These are phyloP conservation scores for Fusarium albosuccineum DNA, from an alignment of 2,329 filamentous ascomycete species.

Conservation along the genomic window DNA sequence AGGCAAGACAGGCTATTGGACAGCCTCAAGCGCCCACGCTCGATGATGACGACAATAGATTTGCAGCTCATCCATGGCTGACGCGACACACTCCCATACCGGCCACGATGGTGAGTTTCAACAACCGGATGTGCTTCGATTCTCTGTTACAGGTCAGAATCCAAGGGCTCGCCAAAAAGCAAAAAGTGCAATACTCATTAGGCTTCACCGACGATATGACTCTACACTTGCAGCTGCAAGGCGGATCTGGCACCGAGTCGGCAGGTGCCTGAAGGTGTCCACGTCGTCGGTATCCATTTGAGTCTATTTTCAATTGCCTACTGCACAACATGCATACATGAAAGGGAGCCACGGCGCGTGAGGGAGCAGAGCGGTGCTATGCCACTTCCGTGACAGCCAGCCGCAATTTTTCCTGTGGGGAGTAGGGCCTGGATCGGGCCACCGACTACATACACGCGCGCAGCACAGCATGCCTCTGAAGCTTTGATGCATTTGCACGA, in stretches of 20 bases:
- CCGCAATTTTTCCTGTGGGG: constrained; percentile 32
- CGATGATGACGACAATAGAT: constrained; percentile 44
- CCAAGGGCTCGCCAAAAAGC: constrained; percentile 4
- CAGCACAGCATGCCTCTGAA: constrained; percentile 24
- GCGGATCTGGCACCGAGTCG: constrained; percentile 42
- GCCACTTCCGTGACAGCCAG: constrained; percentile 39
- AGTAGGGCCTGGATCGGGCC: constrained; percentile 34
- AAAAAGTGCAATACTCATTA: constrained; percentile 27
- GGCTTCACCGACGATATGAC: constrained; percentile 47
- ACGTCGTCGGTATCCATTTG: constrained; percentile 46
- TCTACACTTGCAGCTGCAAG: constrained; percentile 40
- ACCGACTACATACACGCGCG: constrained; percentile 14
- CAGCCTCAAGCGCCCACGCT: constrained; percentile 32
- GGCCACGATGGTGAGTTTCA: constrained; percentile 27
- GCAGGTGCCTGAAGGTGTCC: constrained; percentile 43
- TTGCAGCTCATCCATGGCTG: constrained; percentile 41
- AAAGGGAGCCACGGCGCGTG: constrained; percentile 39
- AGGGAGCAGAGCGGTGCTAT: constrained; percentile 39
- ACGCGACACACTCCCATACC: constrained; percentile 36
- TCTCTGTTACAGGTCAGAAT: constrained; percentile 15
- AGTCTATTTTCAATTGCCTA: constrained; percentile 43
- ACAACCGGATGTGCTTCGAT: constrained; percentile 31
- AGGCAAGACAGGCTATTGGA: constrained; percentile 36
- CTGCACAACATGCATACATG: constrained; percentile 50
- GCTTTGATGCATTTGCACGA: constrained; percentile 33